These are phyloP conservation scores for Mycocentrospora acerina DNA, from an alignment of 2,329 filamentous ascomycete species.

Conservation along the genomic window DNA sequence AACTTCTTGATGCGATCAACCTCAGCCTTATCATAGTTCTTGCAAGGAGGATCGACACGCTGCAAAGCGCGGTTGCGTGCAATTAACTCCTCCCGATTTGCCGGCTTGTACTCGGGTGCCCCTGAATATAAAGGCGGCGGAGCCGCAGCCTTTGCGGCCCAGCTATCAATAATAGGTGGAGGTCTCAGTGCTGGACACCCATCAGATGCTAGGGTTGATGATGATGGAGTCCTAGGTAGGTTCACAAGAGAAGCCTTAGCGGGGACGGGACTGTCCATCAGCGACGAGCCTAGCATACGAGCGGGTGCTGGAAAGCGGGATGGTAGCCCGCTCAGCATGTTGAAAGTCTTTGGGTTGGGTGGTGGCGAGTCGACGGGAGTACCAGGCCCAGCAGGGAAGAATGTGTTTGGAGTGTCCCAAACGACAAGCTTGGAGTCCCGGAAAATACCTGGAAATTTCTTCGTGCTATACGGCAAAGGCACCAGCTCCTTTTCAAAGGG, in stretches of 20 bases:
- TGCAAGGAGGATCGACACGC: slow-evolving; percentile 57
- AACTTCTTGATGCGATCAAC: slow-evolving; percentile 62
- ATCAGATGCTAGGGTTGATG: slow-evolving; percentile 32
- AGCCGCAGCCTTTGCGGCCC: slow-evolving; percentile 36
- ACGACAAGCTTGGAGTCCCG: slow-evolving; percentile 51
- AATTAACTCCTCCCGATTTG: slow-evolving; percentile 43
- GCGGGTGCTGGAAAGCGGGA: slow-evolving; percentile 26
- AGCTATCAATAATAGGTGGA: slow-evolving; percentile 20
- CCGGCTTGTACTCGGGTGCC: slow-evolving; percentile 22
- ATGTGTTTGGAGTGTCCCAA: slow-evolving; percentile 3
- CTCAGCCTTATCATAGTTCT: slow-evolving; percentile 56
- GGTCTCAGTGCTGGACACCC: slow-evolving; percentile 9
- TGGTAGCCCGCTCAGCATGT: slow-evolving; percentile 25
- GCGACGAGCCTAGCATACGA: slow-evolving; percentile 1
- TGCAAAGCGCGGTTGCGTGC: slow-evolving; percentile 61
- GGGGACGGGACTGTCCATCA: slow-evolving; percentile 23
- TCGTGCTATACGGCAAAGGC: slow-evolving; percentile 52
- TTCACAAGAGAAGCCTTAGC: slow-evolving; percentile 4
- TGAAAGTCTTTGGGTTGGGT: slow-evolving; percentile 14
- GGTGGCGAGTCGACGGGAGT: slow-evolving; percentile 3
- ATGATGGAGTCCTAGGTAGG: slow-evolving; percentile 30
- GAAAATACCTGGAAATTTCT: slow-evolving; percentile 56
- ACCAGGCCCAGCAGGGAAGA: slow-evolving; percentile 2
- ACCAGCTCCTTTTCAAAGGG: slow-evolving; percentile 58
- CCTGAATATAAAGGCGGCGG: slow-evolving; percentile 35